A percentile compares a stretch with the other conserved stretches of the same genome.
Conservation (phyloP, 2,329 filamentous ascomycete genomes). For the Aspergillus flavus region DNA sequence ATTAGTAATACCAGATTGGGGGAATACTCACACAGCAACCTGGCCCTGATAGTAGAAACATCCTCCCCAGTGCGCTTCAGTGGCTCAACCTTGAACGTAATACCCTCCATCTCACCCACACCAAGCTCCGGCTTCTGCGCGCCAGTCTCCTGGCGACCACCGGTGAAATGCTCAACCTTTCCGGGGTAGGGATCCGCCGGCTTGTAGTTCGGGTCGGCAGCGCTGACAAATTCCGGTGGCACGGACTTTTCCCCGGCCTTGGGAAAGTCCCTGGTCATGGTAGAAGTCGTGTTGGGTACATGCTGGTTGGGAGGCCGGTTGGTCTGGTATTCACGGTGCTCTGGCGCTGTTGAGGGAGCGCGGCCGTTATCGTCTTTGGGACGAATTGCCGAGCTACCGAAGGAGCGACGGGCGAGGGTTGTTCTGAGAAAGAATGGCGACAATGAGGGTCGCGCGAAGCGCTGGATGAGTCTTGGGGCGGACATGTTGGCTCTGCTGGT, state of each 20-base stretch:
- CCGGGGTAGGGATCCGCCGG: conserved; percentile 64
- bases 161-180: conserved; percentile 67
- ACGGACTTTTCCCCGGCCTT: too few species aligned
- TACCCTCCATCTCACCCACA: conserved; percentile 86
- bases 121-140: conserved; percentile 67
- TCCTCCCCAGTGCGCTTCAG: conserved; percentile 82
- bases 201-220: conserved; percentile 9
- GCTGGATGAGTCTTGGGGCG: conserved; percentile 47
- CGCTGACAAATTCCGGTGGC: too few species aligned
- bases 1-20: neutral
- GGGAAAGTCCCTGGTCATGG: too few species aligned
- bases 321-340: too few species aligned
- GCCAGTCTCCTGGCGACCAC: conserved; percentile 59
- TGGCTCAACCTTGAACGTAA: conserved; percentile 87
- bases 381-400: conserved; percentile 35
- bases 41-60: conserved; percentile 80
- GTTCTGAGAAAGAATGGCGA: conserved; percentile 27
- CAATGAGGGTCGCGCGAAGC: conserved; percentile 46
- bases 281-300: too few species aligned
- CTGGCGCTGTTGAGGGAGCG: conserved; percentile 32
- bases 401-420: conserved; percentile 30
- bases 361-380: conserved; percentile 48
- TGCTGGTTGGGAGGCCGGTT: too few species aligned
- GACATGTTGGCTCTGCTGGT: conserved; percentile 43
- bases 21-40: conserved; percentile 65